phyloP scores from a whole-genome alignment of 306 rosid genomes.

The Prunus dulcis region DNA sequence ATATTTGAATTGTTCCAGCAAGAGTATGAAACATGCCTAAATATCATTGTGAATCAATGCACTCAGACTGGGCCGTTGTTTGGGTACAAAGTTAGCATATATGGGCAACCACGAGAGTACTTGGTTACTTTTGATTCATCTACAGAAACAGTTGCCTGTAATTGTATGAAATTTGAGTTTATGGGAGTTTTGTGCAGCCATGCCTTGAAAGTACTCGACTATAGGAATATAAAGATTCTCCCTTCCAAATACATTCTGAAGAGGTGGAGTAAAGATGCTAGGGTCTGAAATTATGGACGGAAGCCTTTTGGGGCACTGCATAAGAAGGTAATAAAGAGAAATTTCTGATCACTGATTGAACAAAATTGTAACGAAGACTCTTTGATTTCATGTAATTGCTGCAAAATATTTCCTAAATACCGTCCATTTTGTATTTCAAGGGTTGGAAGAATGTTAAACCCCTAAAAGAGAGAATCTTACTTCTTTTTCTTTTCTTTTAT shows the following conservation, averaged over 20 bases:
- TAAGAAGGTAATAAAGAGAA: constrained; percentile 4
- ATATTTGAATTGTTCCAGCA: constrained; percentile 51
- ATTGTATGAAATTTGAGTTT: constrained; percentile 62
- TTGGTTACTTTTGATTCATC: constrained; percentile 42
- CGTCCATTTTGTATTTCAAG: background rate
- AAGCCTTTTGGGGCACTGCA: background rate
- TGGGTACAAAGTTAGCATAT: constrained; percentile 45
- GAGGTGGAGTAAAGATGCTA: constrained; percentile 65
- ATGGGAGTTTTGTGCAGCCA: constrained; percentile 57
- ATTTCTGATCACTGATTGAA: too few relatives aligned
- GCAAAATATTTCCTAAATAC: constrained; percentile 5
- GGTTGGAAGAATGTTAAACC: background rate
- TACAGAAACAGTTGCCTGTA: constrained; percentile 45
- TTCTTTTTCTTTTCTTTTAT: background rate
- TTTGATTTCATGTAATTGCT: background rate
- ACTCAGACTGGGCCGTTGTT: constrained; percentile 35
- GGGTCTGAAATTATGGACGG: constrained; percentile 32
- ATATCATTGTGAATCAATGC: constrained; percentile 42
- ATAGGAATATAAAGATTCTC: constrained; percentile 49
- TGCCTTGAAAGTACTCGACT: constrained; percentile 58
- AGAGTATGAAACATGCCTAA: constrained; percentile 50
- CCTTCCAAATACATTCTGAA: constrained; percentile 52
- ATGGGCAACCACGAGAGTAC: constrained; percentile 49
- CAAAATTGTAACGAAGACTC: too few relatives aligned
- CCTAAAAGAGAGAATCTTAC: background rate